Evolutionary conservation across 2,329 filamentous ascomycete species (phyloP).

Genomic region (Aspergillus uvarum): DNA sequence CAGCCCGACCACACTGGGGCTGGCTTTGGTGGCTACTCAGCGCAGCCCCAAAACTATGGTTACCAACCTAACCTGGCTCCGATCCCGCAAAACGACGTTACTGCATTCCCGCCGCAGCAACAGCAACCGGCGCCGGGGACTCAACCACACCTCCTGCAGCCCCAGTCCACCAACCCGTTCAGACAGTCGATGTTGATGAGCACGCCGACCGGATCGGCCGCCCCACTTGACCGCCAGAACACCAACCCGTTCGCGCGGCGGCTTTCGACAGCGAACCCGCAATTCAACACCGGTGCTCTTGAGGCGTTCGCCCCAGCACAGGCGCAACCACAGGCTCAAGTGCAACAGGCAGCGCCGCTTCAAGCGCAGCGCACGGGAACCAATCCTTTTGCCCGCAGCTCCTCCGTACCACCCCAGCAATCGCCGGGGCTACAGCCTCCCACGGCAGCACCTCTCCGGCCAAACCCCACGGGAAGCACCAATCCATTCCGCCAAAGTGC

Average conservation of each 20-base stretch:
- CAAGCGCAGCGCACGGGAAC: conserved; percentile 64
- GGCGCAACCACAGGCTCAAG: conserved; percentile 25
- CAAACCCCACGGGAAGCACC: conserved; percentile 82
- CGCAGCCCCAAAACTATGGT: conserved; percentile 61
- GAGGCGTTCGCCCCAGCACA: conserved; percentile 24
- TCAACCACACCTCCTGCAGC: conserved; percentile 31
- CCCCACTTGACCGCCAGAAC: conserved; percentile 59
- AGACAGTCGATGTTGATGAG: conserved; percentile 75
- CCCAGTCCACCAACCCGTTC: conserved; percentile 83
- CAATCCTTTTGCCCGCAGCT: conserved; percentile 66
- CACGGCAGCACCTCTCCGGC: conserved; percentile 54
- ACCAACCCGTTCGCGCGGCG: conserved; percentile 86
- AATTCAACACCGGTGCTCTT: conserved; percentile 25
- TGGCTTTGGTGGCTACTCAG: conserved; percentile 79
- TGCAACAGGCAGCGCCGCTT: conserved; percentile 34
- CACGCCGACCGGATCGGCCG: conserved; percentile 52
- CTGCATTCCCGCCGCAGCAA: conserved; percentile 48
- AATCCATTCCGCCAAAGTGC: conserved; percentile 93
- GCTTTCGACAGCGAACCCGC: conserved; percentile 35
- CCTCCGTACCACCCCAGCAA: conserved; percentile 42
- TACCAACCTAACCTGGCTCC: conserved; percentile 44
- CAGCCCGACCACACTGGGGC: conserved; percentile 68
- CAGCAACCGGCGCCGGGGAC: conserved; percentile 29
- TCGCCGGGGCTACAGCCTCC: conserved; percentile 39
- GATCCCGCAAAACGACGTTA: conserved; percentile 52